Conservation (phyloP, 371 early-diverging fungal genomes). For the Haplosporangium sp. region DNA sequence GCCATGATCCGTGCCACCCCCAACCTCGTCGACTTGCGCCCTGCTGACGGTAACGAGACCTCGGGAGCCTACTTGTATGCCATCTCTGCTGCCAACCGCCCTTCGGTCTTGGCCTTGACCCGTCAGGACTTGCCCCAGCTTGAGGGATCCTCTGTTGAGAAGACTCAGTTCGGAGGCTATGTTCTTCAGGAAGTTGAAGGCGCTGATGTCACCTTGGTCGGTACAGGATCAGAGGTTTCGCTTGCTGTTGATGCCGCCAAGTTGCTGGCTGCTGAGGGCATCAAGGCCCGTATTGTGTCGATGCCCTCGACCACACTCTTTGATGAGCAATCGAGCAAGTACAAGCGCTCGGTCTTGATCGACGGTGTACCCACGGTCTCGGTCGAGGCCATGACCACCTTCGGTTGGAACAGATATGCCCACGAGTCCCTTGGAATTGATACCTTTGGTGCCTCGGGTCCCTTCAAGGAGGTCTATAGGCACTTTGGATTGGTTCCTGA, state of each 20-base stretch:
- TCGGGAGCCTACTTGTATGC: conserved; percentile 92
- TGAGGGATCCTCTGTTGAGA: conserved; percentile 83
- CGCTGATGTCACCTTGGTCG: conserved; percentile 81
- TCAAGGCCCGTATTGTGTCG: conserved; percentile 91
- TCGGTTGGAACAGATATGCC: conserved; percentile 96
- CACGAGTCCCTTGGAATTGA: conserved; percentile 95
- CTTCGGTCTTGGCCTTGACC: conserved; percentile 92
- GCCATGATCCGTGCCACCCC: conserved; percentile 96
- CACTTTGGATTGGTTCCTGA: conserved; percentile 88
- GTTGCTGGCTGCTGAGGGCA: conserved; percentile 65
- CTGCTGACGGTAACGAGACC: conserved; percentile 97
- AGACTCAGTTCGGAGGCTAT: conserved; percentile 85
- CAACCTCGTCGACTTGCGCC: conserved; percentile 89
- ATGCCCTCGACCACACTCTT: conserved; percentile 97
- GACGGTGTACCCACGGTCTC: conserved; percentile 85
- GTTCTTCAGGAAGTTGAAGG: conserved; percentile 73
- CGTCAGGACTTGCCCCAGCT: conserved; percentile 97
- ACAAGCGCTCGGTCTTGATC: conserved; percentile 87
- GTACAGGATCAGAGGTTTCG: conserved; percentile 97
- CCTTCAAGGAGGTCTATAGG: conserved; percentile 81
- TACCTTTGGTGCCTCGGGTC: conserved; percentile 95
- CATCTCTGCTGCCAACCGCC: conserved; percentile 74
- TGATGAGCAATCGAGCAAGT: conserved; percentile 89
- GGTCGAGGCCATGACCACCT: conserved; percentile 95
- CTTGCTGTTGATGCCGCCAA: conserved; percentile 90